Evolutionary conservation across 169 alveolate genomes (phyloP).

Genomic region (Plasmodium gallinaceum): DNA sequence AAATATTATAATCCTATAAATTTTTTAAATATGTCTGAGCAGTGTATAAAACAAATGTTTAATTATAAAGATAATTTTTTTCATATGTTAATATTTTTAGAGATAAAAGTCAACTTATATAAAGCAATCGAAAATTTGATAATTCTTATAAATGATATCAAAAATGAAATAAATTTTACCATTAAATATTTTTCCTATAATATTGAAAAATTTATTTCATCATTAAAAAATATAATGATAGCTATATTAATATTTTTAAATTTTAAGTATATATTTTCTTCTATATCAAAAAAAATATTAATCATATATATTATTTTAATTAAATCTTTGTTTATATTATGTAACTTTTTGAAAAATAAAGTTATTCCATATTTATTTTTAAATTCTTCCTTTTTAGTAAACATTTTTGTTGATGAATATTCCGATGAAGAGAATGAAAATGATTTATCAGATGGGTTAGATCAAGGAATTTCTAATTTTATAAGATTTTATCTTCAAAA

Average conservation of each 20-base stretch:
- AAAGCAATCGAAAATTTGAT: slow-evolving; percentile 46
- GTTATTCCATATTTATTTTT: slow-evolving; percentile 69
- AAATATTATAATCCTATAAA: slow-evolving; percentile 21
- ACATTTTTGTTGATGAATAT: background rate
- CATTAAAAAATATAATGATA: slow-evolving; percentile 31
- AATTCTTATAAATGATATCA: slow-evolving; percentile 51
- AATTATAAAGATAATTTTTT: slow-evolving; percentile 51
- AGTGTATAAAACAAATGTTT: slow-evolving; percentile 34
- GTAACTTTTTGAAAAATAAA: slow-evolving; percentile 43
- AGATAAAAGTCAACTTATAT: slow-evolving; percentile 40
- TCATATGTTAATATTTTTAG: slow-evolving; percentile 35
- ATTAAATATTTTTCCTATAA: slow-evolving; percentile 47
- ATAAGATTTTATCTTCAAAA: slow-evolving; percentile 39
- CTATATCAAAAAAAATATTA: slow-evolving; percentile 43
- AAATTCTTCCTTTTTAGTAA: slow-evolving; percentile 28
- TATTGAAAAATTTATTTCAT: slow-evolving; percentile 30
- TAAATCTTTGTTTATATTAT: slow-evolving; percentile 36
- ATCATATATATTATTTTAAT: slow-evolving; percentile 21
- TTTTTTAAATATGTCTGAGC: slow-evolving; percentile 42
- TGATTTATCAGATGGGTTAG: background rate
- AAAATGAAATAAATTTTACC: slow-evolving; percentile 74
- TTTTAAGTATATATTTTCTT: slow-evolving; percentile 36
- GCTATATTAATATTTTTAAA: slow-evolving; percentile 21
- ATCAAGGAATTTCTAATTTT: slow-evolving; percentile 3
- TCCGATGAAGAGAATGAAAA: background rate